Conservation (phyloP, 371 early-diverging fungal genomes). For the Mortierella sp. region DNA sequence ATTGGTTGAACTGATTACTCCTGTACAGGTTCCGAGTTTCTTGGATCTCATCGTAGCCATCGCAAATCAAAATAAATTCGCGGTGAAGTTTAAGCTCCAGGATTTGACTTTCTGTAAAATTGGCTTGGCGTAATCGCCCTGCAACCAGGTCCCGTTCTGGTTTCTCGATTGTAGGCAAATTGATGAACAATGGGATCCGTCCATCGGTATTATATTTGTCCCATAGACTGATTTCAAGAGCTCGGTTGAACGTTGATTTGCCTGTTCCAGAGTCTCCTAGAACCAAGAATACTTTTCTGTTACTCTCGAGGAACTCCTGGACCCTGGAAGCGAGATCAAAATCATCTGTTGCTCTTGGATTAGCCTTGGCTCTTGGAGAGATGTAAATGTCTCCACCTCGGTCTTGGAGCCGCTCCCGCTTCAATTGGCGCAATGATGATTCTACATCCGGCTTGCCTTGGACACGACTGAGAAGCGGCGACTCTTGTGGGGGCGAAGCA, state of each 20-base stretch:
- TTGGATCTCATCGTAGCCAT: slow-evolving; percentile 11
- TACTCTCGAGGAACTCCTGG: background rate
- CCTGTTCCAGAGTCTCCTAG: slow-evolving; percentile 7
- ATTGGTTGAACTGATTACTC: slow-evolving; percentile 3
- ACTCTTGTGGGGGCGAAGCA: background rate
- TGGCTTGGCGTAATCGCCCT: background rate
- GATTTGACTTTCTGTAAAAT: background rate
- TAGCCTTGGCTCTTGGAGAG: too few species aligned
- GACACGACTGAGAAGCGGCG: too few species aligned
- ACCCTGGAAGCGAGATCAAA: background rate
- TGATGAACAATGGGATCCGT: slow-evolving; percentile 3
- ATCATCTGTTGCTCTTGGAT: too few species aligned
- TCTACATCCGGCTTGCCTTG: too few species aligned
- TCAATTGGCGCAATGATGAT: too few species aligned
- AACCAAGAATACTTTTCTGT: slow-evolving; percentile 12
- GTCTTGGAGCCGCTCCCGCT: too few species aligned
- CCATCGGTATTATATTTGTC: background rate
- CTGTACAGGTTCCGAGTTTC: background rate
- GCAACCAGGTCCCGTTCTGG: background rate
- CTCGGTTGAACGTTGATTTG: slow-evolving; percentile 16
- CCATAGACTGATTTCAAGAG: background rate
- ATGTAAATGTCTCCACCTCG: too few species aligned
- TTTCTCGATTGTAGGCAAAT: background rate
- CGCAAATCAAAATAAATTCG: background rate
- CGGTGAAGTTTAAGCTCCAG: background rate